Percentiles rank a stretch among this genome's conserved stretches.
These are phyloP conservation scores for Butyriboletus appendiculatus DNA, from an alignment of 1,284 basidiomycete genomes.

Conservation along the genomic window DNA sequence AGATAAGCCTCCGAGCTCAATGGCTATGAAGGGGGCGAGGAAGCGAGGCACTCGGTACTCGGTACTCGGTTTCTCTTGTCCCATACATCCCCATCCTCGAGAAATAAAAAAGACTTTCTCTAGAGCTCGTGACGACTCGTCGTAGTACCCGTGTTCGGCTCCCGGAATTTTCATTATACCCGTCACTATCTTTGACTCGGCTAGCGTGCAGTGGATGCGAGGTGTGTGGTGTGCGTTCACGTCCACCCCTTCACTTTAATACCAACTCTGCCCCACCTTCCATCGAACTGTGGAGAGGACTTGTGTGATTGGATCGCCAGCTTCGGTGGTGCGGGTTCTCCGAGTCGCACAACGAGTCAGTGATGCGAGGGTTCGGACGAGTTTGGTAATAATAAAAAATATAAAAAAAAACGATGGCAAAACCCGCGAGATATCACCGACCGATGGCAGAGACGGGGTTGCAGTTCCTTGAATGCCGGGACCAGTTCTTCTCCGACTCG, in stretches of 20 bases:
- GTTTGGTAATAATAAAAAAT: slow-evolving; percentile 13
- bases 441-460: slow-evolving; percentile 3
- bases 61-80: no score
- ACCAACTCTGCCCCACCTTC: background rate
- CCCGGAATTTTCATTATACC: slow-evolving; percentile 19
- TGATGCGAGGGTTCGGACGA: slow-evolving; percentile 17
- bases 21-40: slow-evolving; percentile 18
- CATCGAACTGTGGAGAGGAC: background rate
- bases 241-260: slow-evolving; percentile 22
- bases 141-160: slow-evolving; percentile 11
- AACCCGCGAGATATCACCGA: slow-evolving; percentile 12
- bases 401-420: slow-evolving; percentile 5
- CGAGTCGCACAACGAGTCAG: no score
- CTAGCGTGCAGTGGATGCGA: no score
- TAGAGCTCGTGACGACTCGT: background rate
- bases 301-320: slow-evolving; percentile 13
- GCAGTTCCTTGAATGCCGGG: slow-evolving; percentile 27
- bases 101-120: no score
- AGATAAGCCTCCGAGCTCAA: slow-evolving; percentile 33
- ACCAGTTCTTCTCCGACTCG: background rate
- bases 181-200: slow-evolving; percentile 1
- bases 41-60: background rate
- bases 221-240: no score
- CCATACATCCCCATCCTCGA: no score
- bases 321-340: slow-evolving; percentile 24